Evolutionary conservation across 768 basidiomycete genomes (phyloP).

Genomic region (Pisolithus sp.): DNA sequence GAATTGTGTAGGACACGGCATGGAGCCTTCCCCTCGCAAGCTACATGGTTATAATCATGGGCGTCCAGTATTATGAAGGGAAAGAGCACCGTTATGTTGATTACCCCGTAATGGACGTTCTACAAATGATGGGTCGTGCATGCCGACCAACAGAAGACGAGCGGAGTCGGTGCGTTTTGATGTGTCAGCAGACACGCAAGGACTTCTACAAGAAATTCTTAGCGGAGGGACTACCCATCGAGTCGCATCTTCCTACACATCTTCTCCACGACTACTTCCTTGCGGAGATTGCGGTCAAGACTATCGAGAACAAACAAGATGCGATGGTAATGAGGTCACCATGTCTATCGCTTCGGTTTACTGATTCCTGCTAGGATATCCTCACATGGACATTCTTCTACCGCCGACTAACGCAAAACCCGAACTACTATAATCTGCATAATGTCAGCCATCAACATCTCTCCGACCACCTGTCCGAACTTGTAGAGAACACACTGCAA

Average conservation of each 20-base stretch:
- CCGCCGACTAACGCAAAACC: slow-evolving; percentile 94
- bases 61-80: slow-evolving; percentile 95
- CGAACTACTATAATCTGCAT: slow-evolving; percentile 91
- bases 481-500: slow-evolving; percentile 88
- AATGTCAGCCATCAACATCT: slow-evolving; percentile 94
- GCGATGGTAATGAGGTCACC: slow-evolving; percentile 56
- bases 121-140: slow-evolving; percentile 99
- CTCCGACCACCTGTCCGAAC: slow-evolving; percentile 91
- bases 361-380: slow-evolving; percentile 58
- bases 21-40: slow-evolving; percentile 93
- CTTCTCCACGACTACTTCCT: slow-evolving; percentile 95
- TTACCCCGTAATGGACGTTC: slow-evolving; percentile 96
- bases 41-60: slow-evolving; percentile 99
- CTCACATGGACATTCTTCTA: slow-evolving; percentile 99
- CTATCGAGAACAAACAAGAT: slow-evolving; percentile 98
- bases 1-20: slow-evolving; percentile 67
- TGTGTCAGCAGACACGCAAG: slow-evolving; percentile 97
- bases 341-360: background rate
- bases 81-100: slow-evolving; percentile 97
- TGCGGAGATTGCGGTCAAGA: slow-evolving; percentile 96
- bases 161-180: slow-evolving; percentile 87
- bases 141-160: slow-evolving; percentile 87
- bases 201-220: slow-evolving; percentile 99
- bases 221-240: slow-evolving; percentile 94
- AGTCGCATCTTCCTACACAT: slow-evolving; percentile 88